Evolutionary conservation across 2,329 filamentous ascomycete species (phyloP), one percentile per base, ranked within the genome.

Genomic region (Chaetomium olivaceum): DNA sequence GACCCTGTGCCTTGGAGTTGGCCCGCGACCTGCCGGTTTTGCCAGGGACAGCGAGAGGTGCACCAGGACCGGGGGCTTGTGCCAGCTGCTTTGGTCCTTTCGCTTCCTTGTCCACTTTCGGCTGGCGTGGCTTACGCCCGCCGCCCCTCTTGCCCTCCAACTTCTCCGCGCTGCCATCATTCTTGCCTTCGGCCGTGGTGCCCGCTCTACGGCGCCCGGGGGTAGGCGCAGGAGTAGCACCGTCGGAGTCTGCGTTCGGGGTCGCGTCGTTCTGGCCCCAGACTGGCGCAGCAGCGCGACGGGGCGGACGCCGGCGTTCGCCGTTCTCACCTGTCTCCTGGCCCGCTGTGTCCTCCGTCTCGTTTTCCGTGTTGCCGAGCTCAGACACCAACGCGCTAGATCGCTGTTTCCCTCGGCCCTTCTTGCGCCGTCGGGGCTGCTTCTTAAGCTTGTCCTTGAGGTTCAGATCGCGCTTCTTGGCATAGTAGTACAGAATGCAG

Each of bases 401-500:
- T 69, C 85, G 81, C 57, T 86, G 83, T 75, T 89, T 88, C 43
- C 80, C 82, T 72, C 85, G 77, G 74, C 82, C 78, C 81, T 85
- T 83, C 79, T 84, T 86, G 67, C 84, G 80, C 73, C 82, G 81
- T 75, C 82, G 86, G 65, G 83, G 86, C 76, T 85, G 87, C 77
- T 83, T 87, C 76, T 86, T 89, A 33, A 90, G 82, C 77, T 91
- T 91, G 73, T 91, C 89, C 75, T 93, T 92, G 67, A 93, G 88
- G 68, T 91, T 89, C 51, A 88, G 85, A 56, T 88, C 83, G 78
- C 89, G 90, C 78, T 88, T 95, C 74, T 89, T 91, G 68, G 91
- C 83, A 76, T 95, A 95, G 77, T 95, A 95, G 76, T 93, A 92
- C 74, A 92, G 89, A 71, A 95, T 95, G 76, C 90, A 92, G 56